These are phyloP conservation scores for Linum lewisii DNA, from an alignment of 345 rosid genomes.

Conservation along the genomic window DNA sequence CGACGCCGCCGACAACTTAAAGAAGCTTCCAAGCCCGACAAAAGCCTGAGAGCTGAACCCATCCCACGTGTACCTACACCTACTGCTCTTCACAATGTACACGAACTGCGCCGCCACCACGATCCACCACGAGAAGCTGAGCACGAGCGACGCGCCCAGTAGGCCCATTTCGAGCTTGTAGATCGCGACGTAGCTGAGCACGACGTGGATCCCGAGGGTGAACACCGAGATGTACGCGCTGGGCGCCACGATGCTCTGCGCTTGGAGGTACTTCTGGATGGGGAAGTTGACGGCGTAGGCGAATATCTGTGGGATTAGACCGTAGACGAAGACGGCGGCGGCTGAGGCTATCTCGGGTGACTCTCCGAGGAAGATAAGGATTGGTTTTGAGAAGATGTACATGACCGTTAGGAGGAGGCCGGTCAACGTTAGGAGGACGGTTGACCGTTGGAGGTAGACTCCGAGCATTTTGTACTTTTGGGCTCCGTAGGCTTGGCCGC, in stretches of 20 bases:
- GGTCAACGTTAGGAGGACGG: neutral
- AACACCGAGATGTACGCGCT: conserved; percentile 1
- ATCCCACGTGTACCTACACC: conserved; percentile 36
- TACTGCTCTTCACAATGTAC: conserved; percentile 33
- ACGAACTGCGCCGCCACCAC: conserved; percentile 42
- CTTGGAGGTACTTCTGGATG: conserved; percentile 4
- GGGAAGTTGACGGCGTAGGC: conserved; percentile 6
- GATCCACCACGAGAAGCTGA: conserved; percentile 54
- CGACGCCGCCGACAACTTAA: conserved; percentile 49
- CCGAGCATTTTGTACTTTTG: conserved; percentile 4
- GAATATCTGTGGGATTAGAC: conserved; percentile 2
- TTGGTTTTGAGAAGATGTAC: neutral
- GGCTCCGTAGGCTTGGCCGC: conserved; percentile 5
- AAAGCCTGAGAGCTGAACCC: conserved; percentile 44
- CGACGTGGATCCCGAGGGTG: conserved; percentile 2
- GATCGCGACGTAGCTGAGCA: conserved; percentile 5
- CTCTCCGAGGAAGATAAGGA: neutral
- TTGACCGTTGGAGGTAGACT: conserved; percentile 3
- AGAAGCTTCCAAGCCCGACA: conserved; percentile 30
- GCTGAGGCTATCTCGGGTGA: neutral
- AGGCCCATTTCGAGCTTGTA: conserved; percentile 30
- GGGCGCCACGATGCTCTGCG: neutral
- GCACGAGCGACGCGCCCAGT: conserved; percentile 43
- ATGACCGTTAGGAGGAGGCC: neutral
- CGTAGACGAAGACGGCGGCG: conserved; percentile 1